A percentile compares a stretch with the other conserved stretches of the same genome.
Conservation (phyloP, 2,329 filamentous ascomycete species). For the Penicillium sp. region DNA sequence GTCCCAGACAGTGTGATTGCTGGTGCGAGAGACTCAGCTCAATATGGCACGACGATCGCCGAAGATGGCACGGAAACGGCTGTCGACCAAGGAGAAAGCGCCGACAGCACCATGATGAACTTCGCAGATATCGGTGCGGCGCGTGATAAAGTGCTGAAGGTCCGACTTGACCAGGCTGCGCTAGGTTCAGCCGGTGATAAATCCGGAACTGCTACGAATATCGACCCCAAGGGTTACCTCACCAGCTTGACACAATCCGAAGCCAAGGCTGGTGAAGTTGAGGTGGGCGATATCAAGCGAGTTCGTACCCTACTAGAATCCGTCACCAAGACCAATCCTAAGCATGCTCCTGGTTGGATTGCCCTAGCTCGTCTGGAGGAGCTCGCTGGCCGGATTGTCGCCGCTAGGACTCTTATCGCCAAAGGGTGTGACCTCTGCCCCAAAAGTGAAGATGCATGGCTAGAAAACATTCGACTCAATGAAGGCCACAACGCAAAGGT, state of each 20-base stretch:
- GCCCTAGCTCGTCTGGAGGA: slow-evolving; percentile 91
- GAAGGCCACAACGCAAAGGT: slow-evolving; percentile 92
- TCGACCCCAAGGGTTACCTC: slow-evolving; percentile 93
- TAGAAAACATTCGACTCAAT: slow-evolving; percentile 92
- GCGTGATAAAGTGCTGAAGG: slow-evolving; percentile 90
- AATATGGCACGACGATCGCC: slow-evolving; percentile 83
- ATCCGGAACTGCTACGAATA: slow-evolving; percentile 79
- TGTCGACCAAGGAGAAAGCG: slow-evolving; percentile 45
- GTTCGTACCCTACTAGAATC: slow-evolving; percentile 91
- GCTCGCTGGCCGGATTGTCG: slow-evolving; percentile 84
- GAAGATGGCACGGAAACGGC: slow-evolving; percentile 67
- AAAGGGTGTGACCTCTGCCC: slow-evolving; percentile 88
- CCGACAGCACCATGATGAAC: slow-evolving; percentile 91
- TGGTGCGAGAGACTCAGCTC: slow-evolving; percentile 73
- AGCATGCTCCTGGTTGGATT: slow-evolving; percentile 93
- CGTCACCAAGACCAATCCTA: slow-evolving; percentile 94
- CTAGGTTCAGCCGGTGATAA: slow-evolving; percentile 67
- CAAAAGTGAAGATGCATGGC: slow-evolving; percentile 91
- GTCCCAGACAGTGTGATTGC: slow-evolving; percentile 95
- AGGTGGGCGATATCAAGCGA: slow-evolving; percentile 92
- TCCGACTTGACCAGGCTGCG: slow-evolving; percentile 87
- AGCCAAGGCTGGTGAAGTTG: slow-evolving; percentile 72
- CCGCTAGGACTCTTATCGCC: slow-evolving; percentile 82
- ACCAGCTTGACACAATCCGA: slow-evolving; percentile 84
- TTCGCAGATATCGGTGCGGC: slow-evolving; percentile 97